These are phyloP conservation scores for Rhynchosporium agropyri DNA, from an alignment of 2,329 filamentous ascomycete species.

Conservation along the genomic window DNA sequence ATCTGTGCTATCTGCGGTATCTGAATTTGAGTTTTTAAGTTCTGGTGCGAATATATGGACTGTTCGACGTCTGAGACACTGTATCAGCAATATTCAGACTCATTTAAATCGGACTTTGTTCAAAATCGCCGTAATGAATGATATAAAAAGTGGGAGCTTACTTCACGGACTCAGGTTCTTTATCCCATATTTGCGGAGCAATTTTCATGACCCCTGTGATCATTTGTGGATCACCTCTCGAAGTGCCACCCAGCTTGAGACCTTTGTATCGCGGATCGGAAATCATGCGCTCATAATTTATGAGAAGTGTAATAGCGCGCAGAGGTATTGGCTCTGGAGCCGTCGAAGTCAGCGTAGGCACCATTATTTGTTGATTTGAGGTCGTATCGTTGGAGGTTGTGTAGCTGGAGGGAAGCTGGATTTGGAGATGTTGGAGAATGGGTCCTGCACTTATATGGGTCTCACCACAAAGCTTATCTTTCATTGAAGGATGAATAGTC, in stretches of 20 bases:
- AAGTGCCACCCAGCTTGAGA: background rate
- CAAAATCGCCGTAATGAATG: no score
- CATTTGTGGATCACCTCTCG: background rate
- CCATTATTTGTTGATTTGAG: no score
- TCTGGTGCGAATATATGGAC: background rate
- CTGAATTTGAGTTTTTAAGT: background rate
- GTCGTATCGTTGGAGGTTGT: background rate
- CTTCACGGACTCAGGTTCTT: background rate
- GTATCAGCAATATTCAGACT: no score
- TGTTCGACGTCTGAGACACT: background rate
- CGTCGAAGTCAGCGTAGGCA: no score
- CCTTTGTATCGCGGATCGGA: background rate
- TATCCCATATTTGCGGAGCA: background rate
- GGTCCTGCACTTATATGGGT: no score
- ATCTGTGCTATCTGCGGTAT: background rate
- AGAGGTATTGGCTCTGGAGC: constrained; percentile 13
- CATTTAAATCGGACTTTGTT: no score
- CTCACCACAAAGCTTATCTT: no score
- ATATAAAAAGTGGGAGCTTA: background rate
- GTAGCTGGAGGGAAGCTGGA: no score
- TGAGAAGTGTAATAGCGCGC: constrained; percentile 3
- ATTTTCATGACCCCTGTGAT: background rate
- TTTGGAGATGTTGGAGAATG: no score
- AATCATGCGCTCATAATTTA: constrained; percentile 19
- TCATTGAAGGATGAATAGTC: no score